These are phyloP conservation scores for Termitomyces sp. DNA, from an alignment of 1,284 basidiomycete species.

Conservation along the genomic window DNA sequence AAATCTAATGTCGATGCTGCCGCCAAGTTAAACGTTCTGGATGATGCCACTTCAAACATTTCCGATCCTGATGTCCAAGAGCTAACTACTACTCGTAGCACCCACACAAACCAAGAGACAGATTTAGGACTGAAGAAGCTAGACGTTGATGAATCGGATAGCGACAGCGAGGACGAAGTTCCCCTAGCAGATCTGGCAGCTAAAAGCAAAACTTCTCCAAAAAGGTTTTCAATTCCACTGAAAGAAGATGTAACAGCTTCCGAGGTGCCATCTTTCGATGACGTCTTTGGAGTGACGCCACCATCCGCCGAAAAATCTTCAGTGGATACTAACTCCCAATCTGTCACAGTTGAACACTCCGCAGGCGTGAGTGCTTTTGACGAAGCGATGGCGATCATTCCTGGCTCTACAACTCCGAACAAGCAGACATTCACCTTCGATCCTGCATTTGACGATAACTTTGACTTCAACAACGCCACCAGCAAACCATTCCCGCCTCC, in stretches of 20 bases:
- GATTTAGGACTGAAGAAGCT: slow-evolving; percentile 61
- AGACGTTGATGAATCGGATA: slow-evolving; percentile 61
- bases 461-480: slow-evolving; percentile 63
- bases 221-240: slow-evolving; percentile 17
- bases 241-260: slow-evolving; percentile 21
- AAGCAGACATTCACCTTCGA: slow-evolving; percentile 57
- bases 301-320: slow-evolving; percentile 13
- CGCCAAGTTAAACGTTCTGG: slow-evolving; percentile 42
- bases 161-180: slow-evolving; percentile 46
- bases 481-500: slow-evolving; percentile 25
- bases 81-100: slow-evolving; percentile 9
- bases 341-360: slow-evolving; percentile 20
- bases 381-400: slow-evolving; percentile 58
- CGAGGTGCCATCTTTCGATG: slow-evolving; percentile 43
- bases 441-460: slow-evolving; percentile 80
- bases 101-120: slow-evolving; percentile 31
- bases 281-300: slow-evolving; percentile 55
- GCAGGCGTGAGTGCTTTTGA: slow-evolving; percentile 70
- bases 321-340: slow-evolving; percentile 10
- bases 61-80: slow-evolving; percentile 14
- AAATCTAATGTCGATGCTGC: slow-evolving; percentile 26
- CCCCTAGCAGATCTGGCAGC: slow-evolving; percentile 33
- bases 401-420: slow-evolving; percentile 32
- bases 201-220: slow-evolving; percentile 19
- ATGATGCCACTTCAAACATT: slow-evolving; percentile 29